Evolutionary conservation across 495 filamentous ascomycete species (phyloP).

Genomic region (Xylaria scruposa): DNA sequence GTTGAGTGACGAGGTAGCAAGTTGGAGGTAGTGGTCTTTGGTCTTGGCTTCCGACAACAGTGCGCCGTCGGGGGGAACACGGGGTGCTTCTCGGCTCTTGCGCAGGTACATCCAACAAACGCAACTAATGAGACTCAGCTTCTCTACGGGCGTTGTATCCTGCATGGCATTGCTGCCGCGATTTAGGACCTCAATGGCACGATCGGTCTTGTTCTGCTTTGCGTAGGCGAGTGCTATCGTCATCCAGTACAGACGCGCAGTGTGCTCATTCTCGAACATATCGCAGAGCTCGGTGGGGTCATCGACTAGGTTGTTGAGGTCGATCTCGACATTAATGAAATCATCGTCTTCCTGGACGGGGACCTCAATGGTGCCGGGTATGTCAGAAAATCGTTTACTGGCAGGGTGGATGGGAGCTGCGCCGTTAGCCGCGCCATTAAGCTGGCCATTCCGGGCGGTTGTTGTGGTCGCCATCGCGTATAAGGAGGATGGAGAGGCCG

Average conservation of each 20-base stretch:
- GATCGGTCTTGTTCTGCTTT: conserved; percentile 89
- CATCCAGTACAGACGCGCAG: conserved; percentile 90
- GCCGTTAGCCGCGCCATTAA: conserved; percentile 38
- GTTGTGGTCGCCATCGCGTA: conserved; percentile 35
- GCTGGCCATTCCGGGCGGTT: conserved; percentile 41
- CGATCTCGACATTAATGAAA: conserved; percentile 89
- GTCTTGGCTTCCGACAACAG: conserved; percentile 74
- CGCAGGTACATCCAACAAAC: conserved; percentile 92
- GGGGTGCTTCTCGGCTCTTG: conserved; percentile 90
- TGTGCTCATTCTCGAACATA: conserved; percentile 88
- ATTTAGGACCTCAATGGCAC: conserved; percentile 90
- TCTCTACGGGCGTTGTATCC: conserved; percentile 76
- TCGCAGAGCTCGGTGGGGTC: conserved; percentile 96
- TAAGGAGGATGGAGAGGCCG: background rate
- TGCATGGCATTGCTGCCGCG: conserved; percentile 80
- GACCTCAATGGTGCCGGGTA: conserved; percentile 87
- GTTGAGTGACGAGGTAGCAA: conserved; percentile 88
- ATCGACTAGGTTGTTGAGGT: conserved; percentile 86
- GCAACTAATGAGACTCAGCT: conserved; percentile 80
- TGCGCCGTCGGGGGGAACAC: conserved; percentile 67
- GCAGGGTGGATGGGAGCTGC: conserved; percentile 30
- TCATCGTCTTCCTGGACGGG: conserved; percentile 80
- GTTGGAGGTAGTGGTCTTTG: conserved; percentile 90
- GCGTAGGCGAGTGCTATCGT: conserved; percentile 96
- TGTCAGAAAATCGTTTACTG: conserved; percentile 79